Evolutionary conservation across 345 rosid species (phyloP).

Genomic region (Alliaria petiolata): DNA sequence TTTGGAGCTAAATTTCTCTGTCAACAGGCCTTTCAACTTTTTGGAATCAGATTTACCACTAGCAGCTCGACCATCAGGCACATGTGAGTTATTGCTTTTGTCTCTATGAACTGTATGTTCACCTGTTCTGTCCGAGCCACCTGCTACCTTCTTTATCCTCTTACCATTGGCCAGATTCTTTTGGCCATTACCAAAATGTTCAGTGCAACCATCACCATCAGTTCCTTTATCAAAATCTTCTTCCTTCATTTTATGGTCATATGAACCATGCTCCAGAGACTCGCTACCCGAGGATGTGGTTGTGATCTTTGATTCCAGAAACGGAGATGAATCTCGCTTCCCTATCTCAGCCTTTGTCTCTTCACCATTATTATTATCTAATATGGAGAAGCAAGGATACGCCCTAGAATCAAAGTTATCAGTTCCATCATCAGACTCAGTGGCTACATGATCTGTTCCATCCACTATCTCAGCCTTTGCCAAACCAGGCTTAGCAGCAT

Average conservation of each 20-base stretch:
- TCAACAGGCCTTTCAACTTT: slow-evolving; percentile 34
- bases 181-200: slow-evolving; percentile 37
- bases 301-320: slow-evolving; percentile 40
- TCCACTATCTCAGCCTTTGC: slow-evolving; percentile 35
- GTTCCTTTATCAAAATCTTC: slow-evolving; percentile 39
- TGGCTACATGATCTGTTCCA: slow-evolving; percentile 31
- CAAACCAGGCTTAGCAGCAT: slow-evolving; percentile 44
- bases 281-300: slow-evolving; percentile 33
- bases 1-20: slow-evolving; percentile 37
- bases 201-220: slow-evolving; percentile 24
- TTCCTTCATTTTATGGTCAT: slow-evolving; percentile 31
- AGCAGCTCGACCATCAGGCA: slow-evolving; percentile 29
- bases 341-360: slow-evolving; percentile 41
- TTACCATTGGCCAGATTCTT: slow-evolving; percentile 39
- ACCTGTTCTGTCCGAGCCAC: slow-evolving; percentile 29
- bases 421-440: slow-evolving; percentile 33
- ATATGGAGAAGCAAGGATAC: slow-evolving; percentile 33
- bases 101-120: slow-evolving; percentile 37
- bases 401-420: slow-evolving; percentile 37
- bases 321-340: slow-evolving; percentile 37
- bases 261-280: slow-evolving; percentile 29
- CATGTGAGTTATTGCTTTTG: slow-evolving; percentile 22
- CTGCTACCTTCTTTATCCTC: slow-evolving; percentile 34
- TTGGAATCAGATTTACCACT: slow-evolving; percentile 32
- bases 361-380: slow-evolving; percentile 40